Conservation (phyloP, 202 grass and related monocot species). For the Cymbopogon flexuosus region DNA sequence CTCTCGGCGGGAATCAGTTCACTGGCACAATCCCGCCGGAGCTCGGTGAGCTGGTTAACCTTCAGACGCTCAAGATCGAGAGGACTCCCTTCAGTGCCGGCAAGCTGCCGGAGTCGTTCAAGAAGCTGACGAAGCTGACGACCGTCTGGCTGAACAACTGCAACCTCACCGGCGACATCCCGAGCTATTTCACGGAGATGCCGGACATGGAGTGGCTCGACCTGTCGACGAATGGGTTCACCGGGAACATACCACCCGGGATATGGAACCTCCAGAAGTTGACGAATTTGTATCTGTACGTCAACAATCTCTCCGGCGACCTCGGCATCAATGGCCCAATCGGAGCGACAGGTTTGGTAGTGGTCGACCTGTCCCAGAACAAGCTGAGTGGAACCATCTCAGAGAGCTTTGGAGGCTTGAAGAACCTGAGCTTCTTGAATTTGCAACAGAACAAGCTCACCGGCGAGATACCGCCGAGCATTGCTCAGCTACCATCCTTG, state of each 20-base stretch:
- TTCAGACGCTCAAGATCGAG: conserved; percentile 45
- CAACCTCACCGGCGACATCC: conserved; percentile 54
- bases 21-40: conserved; percentile 42
- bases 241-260: conserved; percentile 35
- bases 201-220: conserved; percentile 43
- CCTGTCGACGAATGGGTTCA: conserved; percentile 36
- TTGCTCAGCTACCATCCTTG: conserved; percentile 44
- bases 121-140: conserved; percentile 41
- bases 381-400: conserved; percentile 50
- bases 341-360: conserved; percentile 23
- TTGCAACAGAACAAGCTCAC: conserved; percentile 42
- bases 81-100: conserved; percentile 27
- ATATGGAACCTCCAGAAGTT: conserved; percentile 63
- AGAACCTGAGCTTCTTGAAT: conserved; percentile 23
- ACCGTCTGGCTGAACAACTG: conserved; percentile 27
- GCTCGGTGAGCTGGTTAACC: conserved; percentile 41
- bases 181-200: conserved; percentile 29
- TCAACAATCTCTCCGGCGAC: conserved; percentile 33
- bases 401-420: conserved; percentile 46
- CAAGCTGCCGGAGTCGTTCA: conserved; percentile 43
- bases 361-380: conserved; percentile 48
- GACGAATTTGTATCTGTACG: conserved; percentile 30
- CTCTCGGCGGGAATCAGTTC: conserved; percentile 41
- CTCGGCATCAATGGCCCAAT: conserved; percentile 29
- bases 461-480: conserved; percentile 52